Evolutionary conservation across 2,329 filamentous ascomycete genomes (phyloP).

Genomic region (Sodiomyces alkalinus): DNA sequence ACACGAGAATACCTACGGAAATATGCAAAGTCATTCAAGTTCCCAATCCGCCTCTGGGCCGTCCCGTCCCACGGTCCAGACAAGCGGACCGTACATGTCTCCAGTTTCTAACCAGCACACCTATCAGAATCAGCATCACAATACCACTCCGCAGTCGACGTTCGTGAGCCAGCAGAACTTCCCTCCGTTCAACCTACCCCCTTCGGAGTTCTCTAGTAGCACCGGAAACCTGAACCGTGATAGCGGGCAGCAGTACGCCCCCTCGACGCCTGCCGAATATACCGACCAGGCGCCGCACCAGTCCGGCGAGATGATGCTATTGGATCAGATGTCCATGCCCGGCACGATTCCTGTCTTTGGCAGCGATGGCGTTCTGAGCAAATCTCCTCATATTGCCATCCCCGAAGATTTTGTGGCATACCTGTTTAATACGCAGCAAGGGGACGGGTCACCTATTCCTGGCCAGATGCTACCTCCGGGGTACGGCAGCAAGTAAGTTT

Average conservation of each 20-base stretch:
- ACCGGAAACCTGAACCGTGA: constrained; percentile 14
- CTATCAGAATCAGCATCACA: constrained; percentile 30
- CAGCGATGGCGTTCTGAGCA: constrained; percentile 59
- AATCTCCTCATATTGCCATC: constrained; percentile 71
- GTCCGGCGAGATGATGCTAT: constrained; percentile 39
- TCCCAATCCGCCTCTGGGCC: constrained; percentile 27
- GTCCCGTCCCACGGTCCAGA: constrained; percentile 30
- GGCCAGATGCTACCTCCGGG: constrained; percentile 32
- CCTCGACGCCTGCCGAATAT: constrained; percentile 27
- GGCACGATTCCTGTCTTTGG: constrained; percentile 79
- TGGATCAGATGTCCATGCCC: constrained; percentile 46
- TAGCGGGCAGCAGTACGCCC: constrained; percentile 20
- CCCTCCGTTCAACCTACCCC: constrained; percentile 45
- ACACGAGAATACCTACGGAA: constrained; percentile 21
- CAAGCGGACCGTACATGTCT: constrained; percentile 33
- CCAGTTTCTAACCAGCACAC: constrained; percentile 33
- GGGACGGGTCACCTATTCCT: constrained; percentile 33
- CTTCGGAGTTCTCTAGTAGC: constrained; percentile 35
- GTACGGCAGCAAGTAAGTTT: constrained; percentile 14
- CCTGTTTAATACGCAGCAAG: constrained; percentile 57
- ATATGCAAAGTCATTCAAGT: constrained; percentile 14
- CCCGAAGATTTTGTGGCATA: constrained; percentile 79
- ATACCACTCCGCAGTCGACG: constrained; percentile 27
- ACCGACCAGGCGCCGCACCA: constrained; percentile 25
- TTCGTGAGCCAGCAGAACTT: constrained; percentile 49